These are phyloP conservation scores for Coniochaeta pulveracea DNA, from an alignment of 2,329 filamentous ascomycete genomes.

Conservation along the genomic window DNA sequence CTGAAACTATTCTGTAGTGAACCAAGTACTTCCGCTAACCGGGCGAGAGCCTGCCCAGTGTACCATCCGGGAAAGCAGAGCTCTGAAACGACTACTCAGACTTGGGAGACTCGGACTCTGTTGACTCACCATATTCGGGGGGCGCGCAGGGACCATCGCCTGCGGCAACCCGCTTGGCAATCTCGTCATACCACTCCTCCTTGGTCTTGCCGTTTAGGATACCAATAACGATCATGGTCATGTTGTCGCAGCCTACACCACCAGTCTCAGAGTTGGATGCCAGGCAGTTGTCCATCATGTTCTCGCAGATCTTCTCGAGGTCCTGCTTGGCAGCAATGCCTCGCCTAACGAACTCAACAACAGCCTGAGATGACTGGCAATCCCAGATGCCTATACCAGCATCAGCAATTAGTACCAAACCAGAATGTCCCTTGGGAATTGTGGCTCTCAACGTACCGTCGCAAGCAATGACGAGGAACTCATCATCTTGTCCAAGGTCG, in stretches of 20 bases:
- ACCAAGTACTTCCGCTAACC: too few species aligned
- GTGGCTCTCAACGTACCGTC: slow-evolving; percentile 54
- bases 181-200: slow-evolving; percentile 97
- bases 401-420: neutral
- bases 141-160: slow-evolving; percentile 97
- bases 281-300: slow-evolving; percentile 99
- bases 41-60: too few species aligned
- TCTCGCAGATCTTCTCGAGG: slow-evolving; percentile 90
- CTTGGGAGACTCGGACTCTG: neutral
- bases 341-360: slow-evolving; percentile 91
- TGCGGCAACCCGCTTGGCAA: slow-evolving; percentile 86
- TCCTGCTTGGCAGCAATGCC: slow-evolving; percentile 96
- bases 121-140: slow-evolving; percentile 98
- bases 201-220: slow-evolving; percentile 85
- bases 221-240: slow-evolving; percentile 92
- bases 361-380: slow-evolving; percentile 95
- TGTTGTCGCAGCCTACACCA: slow-evolving; percentile 97
- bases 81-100: neutral
- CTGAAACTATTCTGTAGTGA: neutral
- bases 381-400: slow-evolving; percentile 82
- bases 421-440: neutral
- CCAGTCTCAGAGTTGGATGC: slow-evolving; percentile 97
- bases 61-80: slow-evolving; percentile 3
- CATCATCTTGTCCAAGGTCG: slow-evolving; percentile 83
- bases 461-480: slow-evolving; percentile 88